A percentile compares a stretch with the other conserved stretches of the same genome.
These are phyloP conservation scores for Melocanna baccifera DNA, from an alignment of 176 grass and related monocot species.

Conservation along the genomic window DNA sequence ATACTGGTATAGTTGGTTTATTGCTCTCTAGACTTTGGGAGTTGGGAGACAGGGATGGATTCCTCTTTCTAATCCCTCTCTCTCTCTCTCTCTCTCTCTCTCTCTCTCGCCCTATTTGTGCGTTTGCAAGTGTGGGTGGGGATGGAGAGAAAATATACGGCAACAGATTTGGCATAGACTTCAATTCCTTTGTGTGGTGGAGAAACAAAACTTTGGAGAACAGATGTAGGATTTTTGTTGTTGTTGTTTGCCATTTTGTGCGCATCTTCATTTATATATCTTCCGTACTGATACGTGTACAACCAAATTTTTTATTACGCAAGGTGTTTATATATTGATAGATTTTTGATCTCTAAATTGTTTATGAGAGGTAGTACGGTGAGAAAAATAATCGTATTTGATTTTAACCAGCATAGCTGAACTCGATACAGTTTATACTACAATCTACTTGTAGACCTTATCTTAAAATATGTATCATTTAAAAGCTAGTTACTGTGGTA, in stretches of 20 bases:
- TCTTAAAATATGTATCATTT: too few species aligned
- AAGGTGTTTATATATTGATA: too few species aligned
- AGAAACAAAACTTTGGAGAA: background rate
- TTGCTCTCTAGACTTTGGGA: background rate
- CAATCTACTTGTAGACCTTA: too few species aligned
- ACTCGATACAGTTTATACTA: too few species aligned
- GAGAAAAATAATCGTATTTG: too few species aligned
- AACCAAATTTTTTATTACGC: background rate
- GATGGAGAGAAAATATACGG: background rate
- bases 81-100: background rate
- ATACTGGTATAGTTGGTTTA: background rate
- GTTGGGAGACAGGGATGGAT: slow-evolving; percentile 3
- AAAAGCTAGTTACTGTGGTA: too few species aligned
- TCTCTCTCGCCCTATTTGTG: background rate
- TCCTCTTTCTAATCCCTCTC: background rate
- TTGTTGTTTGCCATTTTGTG: background rate
- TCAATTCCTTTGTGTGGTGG: background rate
- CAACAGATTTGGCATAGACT: background rate
- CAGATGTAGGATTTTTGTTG: background rate
- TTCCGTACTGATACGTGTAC: background rate
- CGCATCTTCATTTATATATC: background rate
- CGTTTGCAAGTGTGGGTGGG: background rate
- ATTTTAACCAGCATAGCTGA: too few species aligned
- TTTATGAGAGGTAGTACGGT: too few species aligned
- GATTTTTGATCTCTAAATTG: too few species aligned